Percentiles rank a stretch among this genome's conserved stretches.
Conservation (phyloP, 345 rosid genomes). For the Eucalyptus albens region DNA sequence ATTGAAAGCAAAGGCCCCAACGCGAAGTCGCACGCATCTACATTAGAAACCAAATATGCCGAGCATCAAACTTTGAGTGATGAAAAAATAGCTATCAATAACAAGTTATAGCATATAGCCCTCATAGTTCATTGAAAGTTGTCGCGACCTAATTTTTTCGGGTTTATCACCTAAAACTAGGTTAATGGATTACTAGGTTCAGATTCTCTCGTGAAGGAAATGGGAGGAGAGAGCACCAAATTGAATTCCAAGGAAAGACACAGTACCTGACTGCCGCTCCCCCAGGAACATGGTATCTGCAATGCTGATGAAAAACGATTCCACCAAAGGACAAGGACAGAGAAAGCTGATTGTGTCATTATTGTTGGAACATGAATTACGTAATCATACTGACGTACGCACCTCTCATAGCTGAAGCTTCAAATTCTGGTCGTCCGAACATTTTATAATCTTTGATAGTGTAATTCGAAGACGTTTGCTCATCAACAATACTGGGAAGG, state of each 20-base stretch:
- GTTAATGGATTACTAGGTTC: no score
- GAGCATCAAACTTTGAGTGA: background rate
- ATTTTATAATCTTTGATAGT: no score
- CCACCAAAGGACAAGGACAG: background rate
- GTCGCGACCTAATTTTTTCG: no score
- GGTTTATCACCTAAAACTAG: no score
- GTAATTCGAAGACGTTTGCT: no score
- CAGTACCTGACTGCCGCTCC: no score
- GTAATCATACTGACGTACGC: background rate
- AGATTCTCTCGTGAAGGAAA: no score
- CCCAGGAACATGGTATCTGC: background rate
- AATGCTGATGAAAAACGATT: background rate
- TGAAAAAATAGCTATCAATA: background rate
- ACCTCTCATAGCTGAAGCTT: no score
- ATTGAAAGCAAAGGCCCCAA: background rate
- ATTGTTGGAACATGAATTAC: background rate
- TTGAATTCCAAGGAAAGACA: no score
- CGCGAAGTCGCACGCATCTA: background rate
- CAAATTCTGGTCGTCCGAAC: no score
- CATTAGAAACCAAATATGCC: background rate
- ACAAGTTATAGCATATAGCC: background rate
- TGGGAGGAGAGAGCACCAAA: no score
- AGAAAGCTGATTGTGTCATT: no score
- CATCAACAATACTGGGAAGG: background rate
- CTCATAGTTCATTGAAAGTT: background rate